Evolutionary conservation across 208 protist genomes (phyloP).

Genomic region (Blastocrithidia nonstop): DNA sequence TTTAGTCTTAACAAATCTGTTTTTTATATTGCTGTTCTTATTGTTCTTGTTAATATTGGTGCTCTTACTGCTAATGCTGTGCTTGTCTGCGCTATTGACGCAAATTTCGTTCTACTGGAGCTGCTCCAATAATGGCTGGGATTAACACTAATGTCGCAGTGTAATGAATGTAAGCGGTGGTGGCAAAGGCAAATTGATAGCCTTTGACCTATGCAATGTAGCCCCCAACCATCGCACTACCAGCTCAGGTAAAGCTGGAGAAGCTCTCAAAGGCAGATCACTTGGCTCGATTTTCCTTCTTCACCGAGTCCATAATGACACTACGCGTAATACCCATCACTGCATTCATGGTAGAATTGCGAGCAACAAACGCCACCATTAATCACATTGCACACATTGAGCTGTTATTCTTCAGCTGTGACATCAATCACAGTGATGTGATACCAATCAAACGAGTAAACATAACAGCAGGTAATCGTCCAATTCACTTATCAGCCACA

Average conservation of each 20-base stretch:
- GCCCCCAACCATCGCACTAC: slow-evolving; percentile 39
- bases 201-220: slow-evolving; percentile 17
- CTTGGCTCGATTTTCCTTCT: slow-evolving; percentile 17
- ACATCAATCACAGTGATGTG: slow-evolving; percentile 9
- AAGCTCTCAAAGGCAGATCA: slow-evolving; percentile 61
- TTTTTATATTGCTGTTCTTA: too few relatives aligned
- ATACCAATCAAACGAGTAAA: slow-evolving; percentile 18
- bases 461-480: slow-evolving; percentile 18
- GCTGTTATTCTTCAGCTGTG: slow-evolving; percentile 4
- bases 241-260: slow-evolving; percentile 39
- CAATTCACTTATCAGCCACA: slow-evolving; percentile 1
- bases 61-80: too few relatives aligned
- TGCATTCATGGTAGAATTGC: slow-evolving; percentile 52
- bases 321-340: slow-evolving; percentile 38
- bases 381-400: slow-evolving; percentile 3
- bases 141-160: slow-evolving; percentile 13
- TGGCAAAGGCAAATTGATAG: slow-evolving; percentile 24
- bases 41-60: too few relatives aligned
- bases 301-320: slow-evolving; percentile 54
- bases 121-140: slow-evolving; percentile 15
- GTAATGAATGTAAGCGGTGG: slow-evolving; percentile 33
- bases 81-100: too few relatives aligned
- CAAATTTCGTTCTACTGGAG: slow-evolving; percentile 7
- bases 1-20: too few relatives aligned
- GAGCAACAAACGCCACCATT: slow-evolving; percentile 15